These are phyloP conservation scores for Sherardia arvensis DNA, from an alignment of 257 asterid genomes.

Conservation along the genomic window DNA sequence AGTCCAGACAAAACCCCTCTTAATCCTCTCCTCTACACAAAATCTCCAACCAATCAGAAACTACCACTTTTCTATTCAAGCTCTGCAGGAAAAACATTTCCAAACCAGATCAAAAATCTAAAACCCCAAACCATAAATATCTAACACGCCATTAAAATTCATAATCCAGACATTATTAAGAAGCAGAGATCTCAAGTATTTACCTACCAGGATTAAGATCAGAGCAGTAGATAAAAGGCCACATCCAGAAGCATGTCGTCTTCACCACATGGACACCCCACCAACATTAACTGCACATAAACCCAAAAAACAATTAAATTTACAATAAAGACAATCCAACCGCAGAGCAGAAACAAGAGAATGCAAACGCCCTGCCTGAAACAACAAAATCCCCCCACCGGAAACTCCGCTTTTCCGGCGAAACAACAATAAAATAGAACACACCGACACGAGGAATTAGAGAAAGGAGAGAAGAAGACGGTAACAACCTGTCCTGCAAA, in stretches of 20 bases:
- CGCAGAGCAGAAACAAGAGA: not conserved
- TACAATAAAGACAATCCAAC: not conserved
- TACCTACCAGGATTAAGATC: conserved; percentile 10
- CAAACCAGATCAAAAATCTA: not conserved
- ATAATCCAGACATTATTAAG: not conserved
- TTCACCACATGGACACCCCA: conserved; percentile 8
- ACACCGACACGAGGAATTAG: not conserved
- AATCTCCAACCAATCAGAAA: not conserved
- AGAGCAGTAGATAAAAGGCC: conserved; percentile 3
- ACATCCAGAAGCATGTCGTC: conserved; percentile 12
- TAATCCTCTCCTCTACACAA: not conserved
- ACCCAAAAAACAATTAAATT: not conserved
- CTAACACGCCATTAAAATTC: not conserved
- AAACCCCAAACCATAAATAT: not conserved
- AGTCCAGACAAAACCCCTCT: conserved; percentile 9
- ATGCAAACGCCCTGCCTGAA: not conserved
- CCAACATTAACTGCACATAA: conserved; percentile 1
- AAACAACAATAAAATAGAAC: not conserved
- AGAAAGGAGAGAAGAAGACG: not conserved
- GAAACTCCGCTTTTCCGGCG: not conserved
- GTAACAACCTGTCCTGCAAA: not conserved
- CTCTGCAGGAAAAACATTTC: conserved; percentile 4
- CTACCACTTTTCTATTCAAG: not conserved
- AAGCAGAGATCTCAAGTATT: conserved; percentile 10
- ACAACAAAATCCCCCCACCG: not conserved